Evolutionary conservation across 2,329 filamentous ascomycete genomes (phyloP).

Genomic region (Sporothrix inflata): DNA sequence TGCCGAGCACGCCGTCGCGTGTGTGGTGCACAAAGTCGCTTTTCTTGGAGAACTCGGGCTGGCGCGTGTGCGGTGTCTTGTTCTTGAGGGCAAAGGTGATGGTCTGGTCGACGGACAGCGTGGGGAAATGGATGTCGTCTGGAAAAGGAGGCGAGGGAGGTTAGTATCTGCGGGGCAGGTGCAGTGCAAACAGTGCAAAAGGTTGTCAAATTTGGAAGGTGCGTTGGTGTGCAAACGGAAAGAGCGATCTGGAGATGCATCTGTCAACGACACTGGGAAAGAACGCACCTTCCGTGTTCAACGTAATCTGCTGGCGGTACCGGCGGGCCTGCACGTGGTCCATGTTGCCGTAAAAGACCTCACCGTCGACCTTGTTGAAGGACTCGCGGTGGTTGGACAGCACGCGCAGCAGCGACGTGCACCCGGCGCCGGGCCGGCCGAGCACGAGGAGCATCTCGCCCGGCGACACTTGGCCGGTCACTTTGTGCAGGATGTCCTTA

Average conservation of each 20-base stretch:
- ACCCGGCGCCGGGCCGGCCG: slow-evolving; percentile 60
- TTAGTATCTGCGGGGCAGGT: too few relatives aligned
- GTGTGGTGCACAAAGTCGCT: slow-evolving; percentile 56
- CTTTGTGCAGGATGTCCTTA: slow-evolving; percentile 26
- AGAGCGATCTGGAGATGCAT: too few relatives aligned
- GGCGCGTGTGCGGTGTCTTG: slow-evolving; percentile 57
- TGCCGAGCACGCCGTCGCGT: slow-evolving; percentile 74
- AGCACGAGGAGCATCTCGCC: slow-evolving; percentile 46
- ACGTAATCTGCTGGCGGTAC: slow-evolving; percentile 47
- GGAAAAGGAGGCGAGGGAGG: too few relatives aligned
- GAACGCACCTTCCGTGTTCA: slow-evolving; percentile 64
- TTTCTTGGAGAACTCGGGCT: slow-evolving; percentile 54
- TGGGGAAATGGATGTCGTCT: slow-evolving; percentile 66
- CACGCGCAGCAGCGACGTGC: slow-evolving; percentile 60
- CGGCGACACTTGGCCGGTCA: slow-evolving; percentile 27
- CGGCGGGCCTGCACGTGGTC: slow-evolving; percentile 48
- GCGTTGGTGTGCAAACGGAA: too few relatives aligned
- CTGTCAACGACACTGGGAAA: too few relatives aligned
- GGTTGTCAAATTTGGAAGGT: too few relatives aligned
- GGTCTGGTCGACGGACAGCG: slow-evolving; percentile 68
- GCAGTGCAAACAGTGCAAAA: too few relatives aligned
- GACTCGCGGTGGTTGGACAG: slow-evolving; percentile 70
- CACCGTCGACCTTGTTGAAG: slow-evolving; percentile 66
- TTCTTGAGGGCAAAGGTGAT: slow-evolving; percentile 63
- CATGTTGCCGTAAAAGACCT: slow-evolving; percentile 64